Base-by-base conservation (phyloP, 768 basidiomycete species). In the Clavulina sp. region DNA sequence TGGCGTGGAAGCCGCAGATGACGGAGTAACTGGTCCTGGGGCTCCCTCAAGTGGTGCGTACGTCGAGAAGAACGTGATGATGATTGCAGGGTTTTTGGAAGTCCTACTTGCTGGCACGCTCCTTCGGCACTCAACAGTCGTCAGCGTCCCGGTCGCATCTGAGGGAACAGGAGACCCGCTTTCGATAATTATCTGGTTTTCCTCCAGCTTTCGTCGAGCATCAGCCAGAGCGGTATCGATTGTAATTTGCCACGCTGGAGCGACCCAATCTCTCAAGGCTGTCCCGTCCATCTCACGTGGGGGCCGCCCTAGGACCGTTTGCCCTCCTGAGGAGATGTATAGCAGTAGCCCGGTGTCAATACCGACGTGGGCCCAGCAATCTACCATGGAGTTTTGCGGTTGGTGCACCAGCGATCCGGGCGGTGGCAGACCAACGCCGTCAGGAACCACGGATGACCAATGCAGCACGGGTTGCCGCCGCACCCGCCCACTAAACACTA, bases 401-500 rank as follows among this genome's bases (percentile, higher is more conserved):
- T n/a, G n/a, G n/a, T n/a, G n/a, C n/a, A n/a, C n/a, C n/a, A n/a
- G n/a, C n/a, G n/a, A n/a, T n/a, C n/a, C n/a, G 46, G 56, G 57
- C 18, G 49, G 36, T 33, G 16, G 41, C 2, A 48, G 48, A 26
- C 48, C 51, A 24, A 33, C 28, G 21, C 79, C 79, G 2, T 70
- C 72, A 28, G 63, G 60, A 1, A 67, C 63, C 28, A 89, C 64
- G 33, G 69, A 67, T 2, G 66, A 68, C 86, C 86, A 89, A 3
- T 61, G 63, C 23, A 88, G 63, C 1, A 57, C 61, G 5, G 78
- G 76, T 71, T 85, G 80, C 59, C 72, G 72, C 41, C 81, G 68
- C 29, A 80, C 75, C 5, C 93, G 72, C 0, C 83, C 92, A 52
- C 76, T 77, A n/a, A 99, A 71, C 32, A 99, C 77, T 60, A 99